Evolutionary conservation across 1,284 basidiomycete genomes (phyloP).

Genomic region (Leccinum fuscescens): DNA sequence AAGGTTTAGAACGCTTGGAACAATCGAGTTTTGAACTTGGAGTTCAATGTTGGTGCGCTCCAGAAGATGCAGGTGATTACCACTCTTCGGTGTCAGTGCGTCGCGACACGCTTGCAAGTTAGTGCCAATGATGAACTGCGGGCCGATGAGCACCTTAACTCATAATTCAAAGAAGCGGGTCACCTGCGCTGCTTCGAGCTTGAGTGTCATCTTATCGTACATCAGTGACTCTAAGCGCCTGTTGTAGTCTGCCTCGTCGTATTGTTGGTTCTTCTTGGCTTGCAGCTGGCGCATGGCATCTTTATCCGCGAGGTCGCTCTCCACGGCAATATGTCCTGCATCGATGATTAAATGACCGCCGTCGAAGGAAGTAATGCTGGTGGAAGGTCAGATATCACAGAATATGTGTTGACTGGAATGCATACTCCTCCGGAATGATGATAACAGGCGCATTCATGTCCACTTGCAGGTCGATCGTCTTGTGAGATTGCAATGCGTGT

Average conservation of each 20-base stretch:
- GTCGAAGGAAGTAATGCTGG: constrained; percentile 70
- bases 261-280: constrained; percentile 83
- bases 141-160: constrained; percentile 5
- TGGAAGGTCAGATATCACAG: constrained; percentile 15
- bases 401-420: constrained; percentile 1
- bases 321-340: constrained; percentile 94
- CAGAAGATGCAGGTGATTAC: constrained; percentile 79
- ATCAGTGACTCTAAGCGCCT: constrained; percentile 86
- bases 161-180: constrained; percentile 8
- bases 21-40: constrained; percentile 91
- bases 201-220: constrained; percentile 92
- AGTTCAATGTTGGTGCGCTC: constrained; percentile 94
- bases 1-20: constrained; percentile 82
- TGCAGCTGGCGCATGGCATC: constrained; percentile 78
- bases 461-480: constrained; percentile 94
- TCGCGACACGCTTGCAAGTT: constrained; percentile 81
- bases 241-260: constrained; percentile 85
- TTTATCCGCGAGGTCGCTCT: constrained; percentile 89
- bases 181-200: constrained; percentile 89
- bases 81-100: constrained; percentile 61
- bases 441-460: constrained; percentile 98
- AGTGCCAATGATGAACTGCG: constrained; percentile 87
- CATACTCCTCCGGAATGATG: constrained; percentile 91
- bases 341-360: constrained; percentile 93
- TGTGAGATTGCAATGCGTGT: constrained; percentile 89